Percentiles rank a stretch among this genome's conserved stretches.
Evolutionary conservation across 2,329 filamentous ascomycete species (phyloP).

Genomic region (Ilyonectria robusta): DNA sequence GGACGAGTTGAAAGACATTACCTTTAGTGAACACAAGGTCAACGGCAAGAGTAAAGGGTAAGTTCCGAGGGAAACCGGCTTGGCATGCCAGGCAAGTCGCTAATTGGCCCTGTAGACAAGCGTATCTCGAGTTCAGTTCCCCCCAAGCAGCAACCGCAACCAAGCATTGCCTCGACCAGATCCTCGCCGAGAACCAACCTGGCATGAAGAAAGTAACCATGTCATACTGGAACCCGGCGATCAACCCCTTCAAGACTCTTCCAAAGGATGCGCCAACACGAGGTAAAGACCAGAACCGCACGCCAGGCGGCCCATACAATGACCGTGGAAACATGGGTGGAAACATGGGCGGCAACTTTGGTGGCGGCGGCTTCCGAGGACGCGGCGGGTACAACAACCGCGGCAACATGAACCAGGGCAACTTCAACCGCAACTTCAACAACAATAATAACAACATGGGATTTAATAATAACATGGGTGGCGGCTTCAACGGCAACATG

Average conservation of each 20-base stretch:
- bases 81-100: neutral
- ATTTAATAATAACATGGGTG: slow-evolving; percentile 61
- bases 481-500: slow-evolving; percentile 64
- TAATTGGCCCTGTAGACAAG: slow-evolving; percentile 66
- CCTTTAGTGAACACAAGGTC: slow-evolving; percentile 98
- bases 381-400: slow-evolving; percentile 63
- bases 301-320: slow-evolving; percentile 64
- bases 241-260: slow-evolving; percentile 91
- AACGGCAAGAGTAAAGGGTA: slow-evolving; percentile 99
- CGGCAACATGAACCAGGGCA: slow-evolving; percentile 63
- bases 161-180: slow-evolving; percentile 84
- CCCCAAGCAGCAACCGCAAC: slow-evolving; percentile 88
- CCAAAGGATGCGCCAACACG: slow-evolving; percentile 84
- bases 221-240: slow-evolving; percentile 80
- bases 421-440: slow-evolving; percentile 61
- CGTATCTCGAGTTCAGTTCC: slow-evolving; percentile 87
- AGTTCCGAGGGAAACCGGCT: slow-evolving; percentile 46
- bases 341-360: slow-evolving; percentile 61
- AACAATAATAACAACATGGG: slow-evolving; percentile 62
- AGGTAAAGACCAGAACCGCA: slow-evolving; percentile 74
- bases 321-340: slow-evolving; percentile 65
- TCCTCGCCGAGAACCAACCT: slow-evolving; percentile 64
- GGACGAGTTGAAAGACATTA: slow-evolving; percentile 89
- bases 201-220: slow-evolving; percentile 80
- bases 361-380: slow-evolving; percentile 66